A percentile compares a stretch with the other conserved stretches of the same genome.
These are phyloP conservation scores for Adansonia grandidieri DNA, from an alignment of 441 rosid genomes.

Conservation along the genomic window DNA sequence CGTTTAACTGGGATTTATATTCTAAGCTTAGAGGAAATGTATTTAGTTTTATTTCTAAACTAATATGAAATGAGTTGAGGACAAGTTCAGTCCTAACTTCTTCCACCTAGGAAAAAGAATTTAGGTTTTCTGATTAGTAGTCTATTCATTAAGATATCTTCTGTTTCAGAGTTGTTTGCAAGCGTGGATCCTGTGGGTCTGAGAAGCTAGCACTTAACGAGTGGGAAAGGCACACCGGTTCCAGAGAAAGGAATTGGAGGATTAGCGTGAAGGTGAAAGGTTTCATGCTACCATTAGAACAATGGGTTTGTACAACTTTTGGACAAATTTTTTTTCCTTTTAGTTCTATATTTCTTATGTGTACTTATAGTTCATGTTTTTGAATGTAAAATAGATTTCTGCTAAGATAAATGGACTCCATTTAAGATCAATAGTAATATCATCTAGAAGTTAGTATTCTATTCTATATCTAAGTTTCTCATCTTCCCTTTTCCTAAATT, in stretches of 20 bases:
- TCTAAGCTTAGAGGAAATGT: neutral
- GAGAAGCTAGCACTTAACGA: constrained; percentile 91
- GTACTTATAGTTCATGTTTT: constrained; percentile 16
- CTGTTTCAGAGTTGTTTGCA: constrained; percentile 83
- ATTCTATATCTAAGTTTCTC: neutral
- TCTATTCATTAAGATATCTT: constrained; percentile 9
- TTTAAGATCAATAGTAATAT: neutral
- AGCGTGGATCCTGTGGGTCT: constrained; percentile 87
- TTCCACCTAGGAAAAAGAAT: neutral
- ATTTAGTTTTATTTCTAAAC: neutral
- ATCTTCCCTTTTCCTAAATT: neutral
- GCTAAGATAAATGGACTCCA: neutral
- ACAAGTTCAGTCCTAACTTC: neutral
- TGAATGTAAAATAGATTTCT: neutral
- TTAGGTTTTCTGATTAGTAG: constrained; percentile 7
- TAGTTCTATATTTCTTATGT: neutral
- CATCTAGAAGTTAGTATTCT: neutral
- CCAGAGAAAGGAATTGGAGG: constrained; percentile 86
- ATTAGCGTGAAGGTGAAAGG: constrained; percentile 83
- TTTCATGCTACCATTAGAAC: constrained; percentile 86
- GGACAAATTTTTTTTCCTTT: neutral
- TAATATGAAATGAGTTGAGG: neutral
- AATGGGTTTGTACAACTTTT: constrained; percentile 75
- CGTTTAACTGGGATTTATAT: neutral
- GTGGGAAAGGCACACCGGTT: constrained; percentile 97